Base-by-base conservation (phyloP, 306 rosid species). In the Betula pendula region DNA sequence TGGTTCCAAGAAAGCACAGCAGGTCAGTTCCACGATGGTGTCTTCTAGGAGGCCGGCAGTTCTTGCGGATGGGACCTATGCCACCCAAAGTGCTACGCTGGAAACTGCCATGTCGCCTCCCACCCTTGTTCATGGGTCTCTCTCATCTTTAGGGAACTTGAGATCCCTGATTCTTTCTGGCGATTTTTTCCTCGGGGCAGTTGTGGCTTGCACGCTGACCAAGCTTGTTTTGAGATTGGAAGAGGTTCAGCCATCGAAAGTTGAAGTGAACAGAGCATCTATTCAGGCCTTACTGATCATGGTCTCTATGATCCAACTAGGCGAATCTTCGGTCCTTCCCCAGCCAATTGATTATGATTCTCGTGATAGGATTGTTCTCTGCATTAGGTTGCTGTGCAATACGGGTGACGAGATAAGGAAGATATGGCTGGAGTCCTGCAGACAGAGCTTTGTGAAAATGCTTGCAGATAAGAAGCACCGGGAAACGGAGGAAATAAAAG, bases 11-110 rank as follows among this genome's bases (percentile, higher is more conserved):
- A 83, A 72, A 24, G 63, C 85, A 2, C 91, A 81, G 79, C 96
- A 84, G 44, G 83, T 89, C 13, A 91, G 60, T 84, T 76, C 99
- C 11, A 73, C 92, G 75, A 84, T 91, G 0, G 81, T 93, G 63
- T 96, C 99, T 42, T 96, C 99, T 48, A 89, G 96, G 84, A 86
- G 99, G 87, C 99, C 99, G 1, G 98, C 96, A 0, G 83, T 93
- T 77, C 98, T 96, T 43, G 94, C 99, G 0, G 99, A 96, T 58
- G 99, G 99, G 71, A 96, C 99, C 72, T 96, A 96, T 88, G 99
- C 99, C 52, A 96, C 99, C 59, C 99, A 96, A 82, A 91, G 98
- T 86, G 99, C 99, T 68, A 96, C 96, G 7, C 77, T 92, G 50
- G 99, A 96, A 82, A 96, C 98, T 76, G 97, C 93, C 53, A 85